Conservation (phyloP, 352 stramenopile species). For the Phytopythium kandeliae region DNA sequence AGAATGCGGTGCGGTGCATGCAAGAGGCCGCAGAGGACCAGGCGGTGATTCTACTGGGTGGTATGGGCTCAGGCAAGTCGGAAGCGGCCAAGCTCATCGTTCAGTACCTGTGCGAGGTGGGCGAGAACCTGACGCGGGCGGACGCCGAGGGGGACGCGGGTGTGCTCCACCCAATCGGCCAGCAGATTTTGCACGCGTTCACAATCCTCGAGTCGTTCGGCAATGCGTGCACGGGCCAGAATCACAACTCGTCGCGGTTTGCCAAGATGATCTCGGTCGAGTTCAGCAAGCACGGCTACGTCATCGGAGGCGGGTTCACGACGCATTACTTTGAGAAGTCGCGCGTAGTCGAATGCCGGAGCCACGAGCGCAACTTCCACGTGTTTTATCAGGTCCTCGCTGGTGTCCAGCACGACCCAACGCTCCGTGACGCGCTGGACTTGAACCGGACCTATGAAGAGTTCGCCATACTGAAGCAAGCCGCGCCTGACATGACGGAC, state of each 20-base stretch:
- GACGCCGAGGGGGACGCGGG: constrained; percentile 35
- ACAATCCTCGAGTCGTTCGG: constrained; percentile 77
- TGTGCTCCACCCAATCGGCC: constrained; percentile 65
- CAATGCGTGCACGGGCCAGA: constrained; percentile 50
- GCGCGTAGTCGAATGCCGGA: constrained; percentile 69
- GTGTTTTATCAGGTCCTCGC: constrained; percentile 91
- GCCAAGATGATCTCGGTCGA: constrained; percentile 83
- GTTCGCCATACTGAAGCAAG: constrained; percentile 55
- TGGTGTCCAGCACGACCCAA: constrained; percentile 65
- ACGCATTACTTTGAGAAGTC: constrained; percentile 82
- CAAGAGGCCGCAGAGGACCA: constrained; percentile 77
- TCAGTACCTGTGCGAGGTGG: constrained; percentile 78
- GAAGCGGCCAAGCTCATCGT: constrained; percentile 79
- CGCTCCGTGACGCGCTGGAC: constrained; percentile 57
- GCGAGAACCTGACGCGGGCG: constrained; percentile 39
- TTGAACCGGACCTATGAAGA: constrained; percentile 51
- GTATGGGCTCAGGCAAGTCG: constrained; percentile 72
- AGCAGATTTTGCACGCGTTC: constrained; percentile 79
- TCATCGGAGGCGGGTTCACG: constrained; percentile 77
- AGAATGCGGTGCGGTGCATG: constrained; percentile 75
- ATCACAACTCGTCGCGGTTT: constrained; percentile 72
- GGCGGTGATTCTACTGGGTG: constrained; percentile 64
- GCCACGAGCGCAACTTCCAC: constrained; percentile 90
- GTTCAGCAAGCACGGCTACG: constrained; percentile 68
- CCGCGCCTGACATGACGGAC: constrained; percentile 32